These are phyloP conservation scores for Epicoccum nigrum DNA, from an alignment of 2,329 filamentous ascomycete species.

Conservation along the genomic window DNA sequence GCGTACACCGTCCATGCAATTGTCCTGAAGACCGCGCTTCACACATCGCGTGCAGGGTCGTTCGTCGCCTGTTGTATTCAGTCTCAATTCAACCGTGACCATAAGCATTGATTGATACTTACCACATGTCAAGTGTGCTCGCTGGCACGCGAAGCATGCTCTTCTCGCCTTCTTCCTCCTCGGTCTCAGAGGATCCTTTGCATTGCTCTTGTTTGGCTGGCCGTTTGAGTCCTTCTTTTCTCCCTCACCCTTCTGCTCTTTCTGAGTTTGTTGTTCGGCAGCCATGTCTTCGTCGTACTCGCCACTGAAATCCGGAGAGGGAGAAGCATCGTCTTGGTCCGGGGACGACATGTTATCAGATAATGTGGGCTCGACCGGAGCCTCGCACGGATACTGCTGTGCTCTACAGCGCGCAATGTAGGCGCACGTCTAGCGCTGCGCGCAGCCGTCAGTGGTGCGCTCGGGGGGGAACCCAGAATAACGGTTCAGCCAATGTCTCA, in stretches of 20 bases:
- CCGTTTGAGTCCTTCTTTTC: conserved; percentile 41
- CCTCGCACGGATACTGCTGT: conserved; percentile 45
- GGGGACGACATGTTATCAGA: conserved; percentile 56
- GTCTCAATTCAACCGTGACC: background rate
- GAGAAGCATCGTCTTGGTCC: conserved; percentile 55
- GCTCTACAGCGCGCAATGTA: conserved; percentile 33
- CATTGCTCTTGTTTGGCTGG: conserved; percentile 53
- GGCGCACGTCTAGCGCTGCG: conserved; percentile 51
- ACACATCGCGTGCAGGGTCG: conserved; percentile 92
- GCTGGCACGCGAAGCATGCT: conserved; percentile 95
- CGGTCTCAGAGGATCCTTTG: conserved; percentile 89
- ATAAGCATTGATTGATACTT: conserved; percentile 55
- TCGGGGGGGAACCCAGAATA: conserved; percentile 38
- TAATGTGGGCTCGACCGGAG: conserved; percentile 27
- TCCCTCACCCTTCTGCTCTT: conserved; percentile 46
- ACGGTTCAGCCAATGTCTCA: conserved; percentile 48
- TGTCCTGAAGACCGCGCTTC: conserved; percentile 87
- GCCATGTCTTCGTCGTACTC: conserved; percentile 54
- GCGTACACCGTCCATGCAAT: conserved; percentile 92
- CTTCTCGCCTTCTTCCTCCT: conserved; percentile 93
- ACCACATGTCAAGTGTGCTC: conserved; percentile 98
- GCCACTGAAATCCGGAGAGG: conserved; percentile 54
- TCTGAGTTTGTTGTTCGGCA: conserved; percentile 49
- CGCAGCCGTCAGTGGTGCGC: conserved; percentile 48
- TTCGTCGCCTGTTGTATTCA: conserved; percentile 75